Base-by-base conservation (phyloP, 169 alveolate species). In the Cryptosporidium canis region DNA sequence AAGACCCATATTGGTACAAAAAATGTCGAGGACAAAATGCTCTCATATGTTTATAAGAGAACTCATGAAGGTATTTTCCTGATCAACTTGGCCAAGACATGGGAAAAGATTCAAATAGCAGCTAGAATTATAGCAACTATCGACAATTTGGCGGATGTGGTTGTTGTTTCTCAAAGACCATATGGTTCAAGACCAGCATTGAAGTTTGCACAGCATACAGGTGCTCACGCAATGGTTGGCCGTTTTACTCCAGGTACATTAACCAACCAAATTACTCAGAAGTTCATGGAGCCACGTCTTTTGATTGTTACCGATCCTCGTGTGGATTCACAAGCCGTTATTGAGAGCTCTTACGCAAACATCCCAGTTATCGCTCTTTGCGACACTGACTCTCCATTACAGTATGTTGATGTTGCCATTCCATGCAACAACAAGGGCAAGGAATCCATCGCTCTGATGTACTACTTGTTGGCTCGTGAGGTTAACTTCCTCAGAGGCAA, bases 231-330 rank as follows among this genome's bases (percentile, higher is more conserved):
- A 21, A 91, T 96, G 85, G 98, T 99, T 1, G 98, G 99, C 37
- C 96, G 99, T 90, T 99, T 99, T 99, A 96, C 99, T 27, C 99
- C 99, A 18, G 99, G 99, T 53, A 97, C 98, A 85, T 93, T 98
- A 71, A 98, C 99, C 53, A 98, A 98, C 92, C 99, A 98, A 92
- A 97, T 96, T 90, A 97, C 99, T 27, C 97, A 96, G 93, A 96
- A 97, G 94, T 98, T 95, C 94, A 68, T 92, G 90, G 99, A 98
- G 94, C 99, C 99, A 33, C 94, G 99, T 83, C 95, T 98, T 44
- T 92, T 98, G 94, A 97, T 98, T 71, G 99, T 98, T 56, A 97
- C 99, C 43, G 99, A 98, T 92, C 99, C 99, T 47, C 96, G 98
- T 90, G 95, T 98, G 66, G 99, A 98, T 92, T 95, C 96, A 83